phyloP scores from a whole-genome alignment of 257 asterid species.

The Nicotiana undulata region DNA sequence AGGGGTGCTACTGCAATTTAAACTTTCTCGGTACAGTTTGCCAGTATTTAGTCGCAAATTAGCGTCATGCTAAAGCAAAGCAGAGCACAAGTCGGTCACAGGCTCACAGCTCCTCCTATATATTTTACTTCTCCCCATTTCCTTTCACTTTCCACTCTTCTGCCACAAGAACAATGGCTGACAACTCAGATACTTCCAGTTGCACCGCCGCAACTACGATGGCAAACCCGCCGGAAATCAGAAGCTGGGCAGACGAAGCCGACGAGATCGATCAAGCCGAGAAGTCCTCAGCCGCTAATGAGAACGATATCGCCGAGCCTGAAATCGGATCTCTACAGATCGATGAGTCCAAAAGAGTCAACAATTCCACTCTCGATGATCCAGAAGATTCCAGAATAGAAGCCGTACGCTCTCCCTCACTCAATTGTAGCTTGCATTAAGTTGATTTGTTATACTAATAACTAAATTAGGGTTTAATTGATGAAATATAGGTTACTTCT shows the following conservation, averaged over 20 bases:
- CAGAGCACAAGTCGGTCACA: too few relatives aligned
- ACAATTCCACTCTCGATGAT: slow-evolving; percentile 23
- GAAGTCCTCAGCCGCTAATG: background rate
- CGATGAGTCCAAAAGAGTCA: slow-evolving; percentile 23
- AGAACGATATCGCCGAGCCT: background rate
- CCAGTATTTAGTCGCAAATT: too few relatives aligned
- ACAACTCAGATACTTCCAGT: too few relatives aligned
- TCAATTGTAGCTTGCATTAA: too few relatives aligned
- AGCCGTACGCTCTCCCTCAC: slow-evolving; percentile 28
- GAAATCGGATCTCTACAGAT: slow-evolving; percentile 13
- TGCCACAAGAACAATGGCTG: too few relatives aligned
- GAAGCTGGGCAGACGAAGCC: slow-evolving; percentile 55
- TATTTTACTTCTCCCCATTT: too few relatives aligned
- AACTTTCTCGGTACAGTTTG: too few relatives aligned
- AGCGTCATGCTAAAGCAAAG: too few relatives aligned
- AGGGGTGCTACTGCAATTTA: too few relatives aligned
- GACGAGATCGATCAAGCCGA: slow-evolving; percentile 24
- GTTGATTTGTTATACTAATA: too few relatives aligned
- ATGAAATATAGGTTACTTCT: slow-evolving; percentile 51
- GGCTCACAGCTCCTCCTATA: too few relatives aligned
- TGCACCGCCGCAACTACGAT: background rate
- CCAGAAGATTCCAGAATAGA: slow-evolving; percentile 46
- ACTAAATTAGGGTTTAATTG: background rate
- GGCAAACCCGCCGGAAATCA: slow-evolving; percentile 16
- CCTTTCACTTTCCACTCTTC: too few relatives aligned